Evolutionary conservation across 1,139 yeast genomes (phyloP), one percentile per base, ranked within the genome.

Genomic region (Candida gigantensis): DNA sequence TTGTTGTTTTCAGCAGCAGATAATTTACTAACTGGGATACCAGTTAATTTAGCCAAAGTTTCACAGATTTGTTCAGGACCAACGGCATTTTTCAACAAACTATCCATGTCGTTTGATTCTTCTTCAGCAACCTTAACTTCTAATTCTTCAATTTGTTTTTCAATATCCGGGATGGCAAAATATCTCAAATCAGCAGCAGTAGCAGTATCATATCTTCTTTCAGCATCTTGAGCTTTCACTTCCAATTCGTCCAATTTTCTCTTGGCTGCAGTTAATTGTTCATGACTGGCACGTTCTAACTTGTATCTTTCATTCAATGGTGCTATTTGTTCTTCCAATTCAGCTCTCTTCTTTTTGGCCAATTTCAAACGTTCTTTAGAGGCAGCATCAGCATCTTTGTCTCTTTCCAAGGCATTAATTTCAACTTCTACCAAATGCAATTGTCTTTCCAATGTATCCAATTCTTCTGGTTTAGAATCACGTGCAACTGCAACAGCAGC

Each of bases 401-500:
- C 99, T 65, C 98, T 86, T 65, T 92, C 97, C 52, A 92, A 74
- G 1, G 99, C 98, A 58, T 89, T 88, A 55, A 92, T 90, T 65
- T 92, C 99, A 43, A 94, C 97, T 54, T 89, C 95, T 26, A 92
- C 67, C 51, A 92, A 76, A 58, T 89, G 95, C 40, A 90, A 74
- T 64, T 88, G 88, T 64, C 98, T 85, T 65, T 92, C 99, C 51
- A 89, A 77, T 35, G 81, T 84, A 62, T 92, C 98, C 52, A 92
- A 75, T 58, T 89, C 97, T 64, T 92, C 99, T 2, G 99, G 99
- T 60, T 88, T 88, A 3, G 97, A 90, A 58, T 92, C 98, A 62
- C 98, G 81, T 3, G 97, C 96, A 36, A 92, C 98, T 1, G 97
- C 97, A 33, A 92, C 98, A 40, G 95, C 81, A 2, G 98, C 98